Percentiles rank a stretch among this genome's conserved stretches.
Evolutionary conservation across 2,329 filamentous ascomycete species (phyloP).

Genomic region (Penicillium crustosum): DNA sequence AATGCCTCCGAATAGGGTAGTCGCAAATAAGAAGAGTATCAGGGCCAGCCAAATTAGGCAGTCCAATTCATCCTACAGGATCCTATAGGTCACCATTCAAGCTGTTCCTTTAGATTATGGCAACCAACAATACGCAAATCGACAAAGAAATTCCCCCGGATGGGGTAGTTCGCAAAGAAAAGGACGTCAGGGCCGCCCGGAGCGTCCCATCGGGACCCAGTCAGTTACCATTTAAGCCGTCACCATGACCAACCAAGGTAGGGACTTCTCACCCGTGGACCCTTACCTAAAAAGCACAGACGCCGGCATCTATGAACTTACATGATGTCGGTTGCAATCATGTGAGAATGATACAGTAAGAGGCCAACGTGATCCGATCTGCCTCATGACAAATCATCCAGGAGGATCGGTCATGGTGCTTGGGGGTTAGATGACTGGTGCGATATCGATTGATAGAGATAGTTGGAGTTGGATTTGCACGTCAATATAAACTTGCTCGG

Average conservation of each 20-base stretch:
- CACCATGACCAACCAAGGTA: neutral
- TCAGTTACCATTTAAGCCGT: neutral
- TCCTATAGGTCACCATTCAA: neutral
- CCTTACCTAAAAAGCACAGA: neutral
- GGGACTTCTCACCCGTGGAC: neutral
- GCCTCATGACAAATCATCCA: neutral
- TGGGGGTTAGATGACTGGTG: neutral
- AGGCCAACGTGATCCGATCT: neutral
- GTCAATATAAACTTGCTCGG: conserved; percentile 4
- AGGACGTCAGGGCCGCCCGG: neutral
- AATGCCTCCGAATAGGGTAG: neutral
- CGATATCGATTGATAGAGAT: neutral
- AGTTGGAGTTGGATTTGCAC: conserved; percentile 1
- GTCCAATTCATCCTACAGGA: neutral
- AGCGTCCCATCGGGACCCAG: neutral
- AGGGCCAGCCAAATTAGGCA: neutral
- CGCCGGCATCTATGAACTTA: neutral
- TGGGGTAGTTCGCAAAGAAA: neutral
- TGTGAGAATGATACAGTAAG: neutral
- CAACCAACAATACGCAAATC: neutral
- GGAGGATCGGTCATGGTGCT: neutral
- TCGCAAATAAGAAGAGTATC: neutral
- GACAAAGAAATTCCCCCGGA: neutral
- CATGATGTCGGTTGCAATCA: neutral
- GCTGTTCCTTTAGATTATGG: neutral